Percentiles rank a stretch among this genome's conserved stretches.
Evolutionary conservation across 2,329 filamentous ascomycete genomes (phyloP).

Genomic region (Canariomyces notabilis): DNA sequence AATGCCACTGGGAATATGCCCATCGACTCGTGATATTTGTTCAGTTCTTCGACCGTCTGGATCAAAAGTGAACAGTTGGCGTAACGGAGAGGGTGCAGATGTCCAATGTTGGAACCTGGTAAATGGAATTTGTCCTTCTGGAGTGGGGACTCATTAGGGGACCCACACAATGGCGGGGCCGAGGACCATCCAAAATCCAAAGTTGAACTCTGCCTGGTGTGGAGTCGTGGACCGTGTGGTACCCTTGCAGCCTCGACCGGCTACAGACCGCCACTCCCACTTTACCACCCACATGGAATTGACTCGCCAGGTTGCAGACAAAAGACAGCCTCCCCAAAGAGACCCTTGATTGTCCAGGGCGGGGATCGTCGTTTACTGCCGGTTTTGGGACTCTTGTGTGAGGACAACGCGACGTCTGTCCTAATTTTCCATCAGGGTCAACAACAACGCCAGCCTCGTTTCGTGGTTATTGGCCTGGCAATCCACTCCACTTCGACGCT

Average conservation of each 20-base stretch:
- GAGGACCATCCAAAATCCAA: too few relatives aligned
- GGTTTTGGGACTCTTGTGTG: conserved; percentile 14
- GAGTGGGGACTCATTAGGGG: background rate
- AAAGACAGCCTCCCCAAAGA: conserved; percentile 9
- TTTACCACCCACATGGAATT: background rate
- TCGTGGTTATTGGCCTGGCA: conserved; percentile 19
- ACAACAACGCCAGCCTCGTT: conserved; percentile 12
- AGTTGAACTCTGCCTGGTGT: conserved; percentile 5
- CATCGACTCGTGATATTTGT: too few relatives aligned
- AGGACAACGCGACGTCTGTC: conserved; percentile 17
- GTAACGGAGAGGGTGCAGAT: too few relatives aligned
- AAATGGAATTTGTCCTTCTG: conserved; percentile 4
- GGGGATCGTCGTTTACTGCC: conserved; percentile 19
- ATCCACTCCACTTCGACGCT: conserved; percentile 11
- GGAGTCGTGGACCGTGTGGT: too few relatives aligned
- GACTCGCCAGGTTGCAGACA: background rate
- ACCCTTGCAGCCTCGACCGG: conserved; percentile 7
- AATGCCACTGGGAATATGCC: too few relatives aligned
- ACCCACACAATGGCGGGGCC: conserved; percentile 11
- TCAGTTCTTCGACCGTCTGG: too few relatives aligned
- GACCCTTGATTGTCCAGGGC: conserved; percentile 11
- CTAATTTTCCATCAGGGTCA: conserved; percentile 11
- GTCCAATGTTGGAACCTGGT: too few relatives aligned
- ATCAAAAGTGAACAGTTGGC: too few relatives aligned
- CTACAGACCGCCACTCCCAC: conserved; percentile 10